Percentiles rank a stretch among this genome's conserved stretches.
Evolutionary conservation across 108 stramenopile genomes (phyloP).

Genomic region (Pseudonitzschia delicatissima): DNA sequence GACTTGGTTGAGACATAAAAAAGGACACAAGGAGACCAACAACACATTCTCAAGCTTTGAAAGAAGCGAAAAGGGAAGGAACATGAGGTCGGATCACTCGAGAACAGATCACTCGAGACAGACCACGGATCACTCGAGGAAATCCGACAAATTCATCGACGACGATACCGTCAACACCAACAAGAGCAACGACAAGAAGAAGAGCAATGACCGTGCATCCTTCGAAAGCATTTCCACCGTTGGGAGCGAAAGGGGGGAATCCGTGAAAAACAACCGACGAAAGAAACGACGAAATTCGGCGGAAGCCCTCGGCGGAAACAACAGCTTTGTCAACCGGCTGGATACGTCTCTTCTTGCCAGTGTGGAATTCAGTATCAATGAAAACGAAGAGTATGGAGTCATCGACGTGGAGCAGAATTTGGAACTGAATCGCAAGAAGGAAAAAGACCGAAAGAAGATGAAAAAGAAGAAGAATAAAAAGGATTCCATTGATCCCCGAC

Average conservation of each 20-base stretch:
- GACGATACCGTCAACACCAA: neutral
- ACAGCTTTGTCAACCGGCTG: neutral
- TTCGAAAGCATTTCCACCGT: neutral
- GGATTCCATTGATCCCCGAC: constrained; percentile 4
- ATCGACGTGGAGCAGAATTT: constrained; percentile 10
- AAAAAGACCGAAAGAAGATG: neutral
- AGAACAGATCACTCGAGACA: too few relatives aligned
- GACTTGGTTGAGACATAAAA: too few relatives aligned
- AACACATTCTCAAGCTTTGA: too few relatives aligned
- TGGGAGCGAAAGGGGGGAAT: too few relatives aligned
- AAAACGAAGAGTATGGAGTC: neutral
- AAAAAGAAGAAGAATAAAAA: constrained; percentile 2
- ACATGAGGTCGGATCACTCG: too few relatives aligned
- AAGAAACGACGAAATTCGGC: too few relatives aligned
- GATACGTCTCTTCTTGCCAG: neutral
- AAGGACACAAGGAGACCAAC: too few relatives aligned
- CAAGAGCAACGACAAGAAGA: neutral
- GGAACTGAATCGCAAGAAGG: neutral
- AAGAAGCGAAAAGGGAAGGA: too few relatives aligned
- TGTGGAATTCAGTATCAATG: neutral
- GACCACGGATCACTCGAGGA: too few relatives aligned
- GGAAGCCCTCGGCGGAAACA: neutral
- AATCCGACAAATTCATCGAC: neutral
- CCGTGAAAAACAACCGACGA: too few relatives aligned
- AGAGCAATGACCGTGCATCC: neutral